Evolutionary conservation across 345 rosid species (phyloP).

Genomic region (Camelina laxa): DNA sequence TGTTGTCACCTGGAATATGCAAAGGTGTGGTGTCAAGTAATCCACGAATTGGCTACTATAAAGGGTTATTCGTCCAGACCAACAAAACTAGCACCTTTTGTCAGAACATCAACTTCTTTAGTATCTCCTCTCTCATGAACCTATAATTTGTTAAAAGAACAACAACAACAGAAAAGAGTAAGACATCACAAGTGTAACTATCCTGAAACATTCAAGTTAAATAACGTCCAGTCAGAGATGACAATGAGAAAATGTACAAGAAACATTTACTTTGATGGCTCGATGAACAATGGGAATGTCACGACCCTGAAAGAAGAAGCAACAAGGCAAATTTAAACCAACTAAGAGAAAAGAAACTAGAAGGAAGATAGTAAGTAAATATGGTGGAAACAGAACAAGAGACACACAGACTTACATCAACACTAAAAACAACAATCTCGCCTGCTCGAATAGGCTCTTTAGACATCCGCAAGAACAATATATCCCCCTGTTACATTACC

Average conservation of each 20-base stretch:
- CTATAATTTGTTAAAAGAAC: slow-evolving; percentile 46
- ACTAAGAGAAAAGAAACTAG: not conserved
- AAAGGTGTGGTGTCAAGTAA: slow-evolving; percentile 31
- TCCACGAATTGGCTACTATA: not conserved
- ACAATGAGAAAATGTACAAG: not conserved
- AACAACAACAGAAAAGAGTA: not conserved
- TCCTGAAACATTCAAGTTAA: not conserved
- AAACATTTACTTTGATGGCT: slow-evolving; percentile 73
- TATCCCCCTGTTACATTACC: slow-evolving; percentile 73
- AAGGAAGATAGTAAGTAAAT: not conserved
- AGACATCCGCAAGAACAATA: slow-evolving; percentile 90
- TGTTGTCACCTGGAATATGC: slow-evolving; percentile 66
- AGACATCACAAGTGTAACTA: not conserved
- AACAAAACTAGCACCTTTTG: slow-evolving; percentile 69
- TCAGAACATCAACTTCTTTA: slow-evolving; percentile 89
- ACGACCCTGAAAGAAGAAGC: slow-evolving; percentile 67
- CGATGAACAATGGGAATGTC: slow-evolving; percentile 98
- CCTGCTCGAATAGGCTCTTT: slow-evolving; percentile 95
- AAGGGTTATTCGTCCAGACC: not conserved
- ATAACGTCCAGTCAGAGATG: not conserved
- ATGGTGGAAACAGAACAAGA: slow-evolving; percentile 7
- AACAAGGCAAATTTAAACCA: slow-evolving; percentile 14
- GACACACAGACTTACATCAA: slow-evolving; percentile 68
- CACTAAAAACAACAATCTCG: slow-evolving; percentile 92
- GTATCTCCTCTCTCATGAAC: slow-evolving; percentile 87